Conservation (phyloP, 2,329 filamentous ascomycete genomes). For the Pyrenophora tritici-repentis region DNA sequence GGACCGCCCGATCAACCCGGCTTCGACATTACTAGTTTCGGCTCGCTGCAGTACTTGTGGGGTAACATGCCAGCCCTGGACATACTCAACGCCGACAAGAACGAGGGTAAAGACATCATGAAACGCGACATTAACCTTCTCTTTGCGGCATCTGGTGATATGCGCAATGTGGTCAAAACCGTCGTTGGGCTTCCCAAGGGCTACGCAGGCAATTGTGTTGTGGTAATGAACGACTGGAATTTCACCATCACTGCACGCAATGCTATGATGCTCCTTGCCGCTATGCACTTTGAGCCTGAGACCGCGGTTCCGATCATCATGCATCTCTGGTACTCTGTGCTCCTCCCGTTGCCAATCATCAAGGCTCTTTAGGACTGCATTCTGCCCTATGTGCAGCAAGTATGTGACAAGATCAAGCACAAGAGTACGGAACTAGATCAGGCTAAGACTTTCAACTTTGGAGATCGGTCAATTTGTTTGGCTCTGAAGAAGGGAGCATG, state of each 20-base stretch:
- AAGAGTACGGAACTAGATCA: slow-evolving; percentile 31
- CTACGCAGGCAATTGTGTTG: slow-evolving; percentile 29
- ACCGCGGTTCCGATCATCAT: too few species aligned
- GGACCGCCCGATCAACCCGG: too few species aligned
- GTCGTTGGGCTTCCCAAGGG: slow-evolving; percentile 44
- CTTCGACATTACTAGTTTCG: too few species aligned
- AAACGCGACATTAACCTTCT: slow-evolving; percentile 34
- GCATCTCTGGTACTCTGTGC: slow-evolving; percentile 55
- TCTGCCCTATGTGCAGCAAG: slow-evolving; percentile 40
- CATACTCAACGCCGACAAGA: slow-evolving; percentile 39
- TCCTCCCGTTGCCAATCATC: slow-evolving; percentile 32
- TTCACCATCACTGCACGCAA: slow-evolving; percentile 23
- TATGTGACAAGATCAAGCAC: slow-evolving; percentile 40
- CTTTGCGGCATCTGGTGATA: slow-evolving; percentile 53
- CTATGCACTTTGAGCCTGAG: too few species aligned
- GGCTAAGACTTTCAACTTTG: slow-evolving; percentile 42
- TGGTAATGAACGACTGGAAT: slow-evolving; percentile 51
- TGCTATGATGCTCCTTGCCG: too few species aligned
- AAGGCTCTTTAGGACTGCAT: slow-evolving; percentile 28
- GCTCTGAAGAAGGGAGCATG: slow-evolving; percentile 42
- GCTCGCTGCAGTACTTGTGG: too few species aligned
- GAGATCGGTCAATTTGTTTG: slow-evolving; percentile 20
- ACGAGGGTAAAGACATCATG: slow-evolving; percentile 30
- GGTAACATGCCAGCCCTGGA: slow-evolving; percentile 23
- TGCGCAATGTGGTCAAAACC: slow-evolving; percentile 52